A percentile compares a stretch with the other conserved stretches of the same genome.
These are phyloP conservation scores for Suillus bovinus DNA, from an alignment of 768 basidiomycete species.

Conservation along the genomic window DNA sequence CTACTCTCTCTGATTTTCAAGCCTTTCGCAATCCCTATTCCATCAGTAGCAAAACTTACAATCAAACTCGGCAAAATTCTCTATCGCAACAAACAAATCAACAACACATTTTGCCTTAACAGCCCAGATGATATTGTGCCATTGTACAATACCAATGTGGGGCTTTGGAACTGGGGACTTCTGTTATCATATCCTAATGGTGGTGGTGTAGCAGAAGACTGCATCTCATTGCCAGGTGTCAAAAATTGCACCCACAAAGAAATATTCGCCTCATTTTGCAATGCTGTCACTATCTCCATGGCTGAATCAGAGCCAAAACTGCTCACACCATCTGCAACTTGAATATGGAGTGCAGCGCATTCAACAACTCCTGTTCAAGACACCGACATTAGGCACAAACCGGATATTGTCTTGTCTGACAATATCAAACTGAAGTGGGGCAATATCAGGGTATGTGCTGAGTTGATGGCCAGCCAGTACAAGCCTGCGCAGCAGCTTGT, in stretches of 20 bases:
- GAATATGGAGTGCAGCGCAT: background rate
- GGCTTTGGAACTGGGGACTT: background rate
- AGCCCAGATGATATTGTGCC: background rate
- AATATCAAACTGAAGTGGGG: background rate
- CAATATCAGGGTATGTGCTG: background rate
- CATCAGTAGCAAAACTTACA: rapidly evolving
- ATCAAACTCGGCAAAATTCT: background rate
- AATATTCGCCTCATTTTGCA: background rate
- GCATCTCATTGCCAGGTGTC: background rate
- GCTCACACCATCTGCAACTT: background rate
- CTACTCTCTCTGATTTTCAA: background rate
- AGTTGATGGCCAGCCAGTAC: background rate
- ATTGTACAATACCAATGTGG: background rate
- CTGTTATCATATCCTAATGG: background rate
- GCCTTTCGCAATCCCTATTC: background rate
- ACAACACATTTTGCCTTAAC: background rate
- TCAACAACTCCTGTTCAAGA: background rate
- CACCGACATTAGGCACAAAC: background rate
- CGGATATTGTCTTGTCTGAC: background rate
- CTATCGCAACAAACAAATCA: background rate
- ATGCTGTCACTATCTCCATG: background rate
- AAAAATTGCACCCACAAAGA: background rate
- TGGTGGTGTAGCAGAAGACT: background rate
- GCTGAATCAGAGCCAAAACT: background rate
- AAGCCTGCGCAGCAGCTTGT: background rate